These are phyloP conservation scores for Sordariomycetes sp. DNA, from an alignment of 2,329 filamentous ascomycete genomes.

Conservation along the genomic window DNA sequence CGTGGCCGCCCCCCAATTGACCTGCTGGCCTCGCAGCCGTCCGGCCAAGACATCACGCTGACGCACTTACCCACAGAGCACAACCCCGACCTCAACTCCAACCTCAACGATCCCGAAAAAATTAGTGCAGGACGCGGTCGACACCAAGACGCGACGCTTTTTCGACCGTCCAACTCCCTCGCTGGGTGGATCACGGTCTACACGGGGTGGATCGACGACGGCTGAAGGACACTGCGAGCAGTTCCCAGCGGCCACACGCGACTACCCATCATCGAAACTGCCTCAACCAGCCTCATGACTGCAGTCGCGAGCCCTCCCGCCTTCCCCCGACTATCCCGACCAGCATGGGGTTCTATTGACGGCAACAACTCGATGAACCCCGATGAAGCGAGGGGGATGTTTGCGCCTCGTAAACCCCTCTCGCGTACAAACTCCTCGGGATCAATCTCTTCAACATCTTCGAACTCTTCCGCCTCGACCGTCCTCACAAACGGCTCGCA, in stretches of 20 bases:
- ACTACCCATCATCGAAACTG: not conserved
- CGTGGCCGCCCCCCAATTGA: slow-evolving; percentile 1
- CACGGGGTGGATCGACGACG: no score
- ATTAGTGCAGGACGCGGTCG: no score
- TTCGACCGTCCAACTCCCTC: no score
- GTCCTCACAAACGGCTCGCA: slow-evolving; percentile 52
- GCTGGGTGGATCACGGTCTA: no score
- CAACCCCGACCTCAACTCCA: not conserved
- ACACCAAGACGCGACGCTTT: no score
- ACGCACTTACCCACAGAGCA: not conserved
- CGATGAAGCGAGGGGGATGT: slow-evolving; percentile 81
- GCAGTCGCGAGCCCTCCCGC: slow-evolving; percentile 57
- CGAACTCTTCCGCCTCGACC: slow-evolving; percentile 52
- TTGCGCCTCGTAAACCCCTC: slow-evolving; percentile 78
- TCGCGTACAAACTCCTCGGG: slow-evolving; percentile 88
- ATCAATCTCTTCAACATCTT: slow-evolving; percentile 52
- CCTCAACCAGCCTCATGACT: slow-evolving; percentile 40
- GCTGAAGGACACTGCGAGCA: no score
- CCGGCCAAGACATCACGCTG: not conserved
- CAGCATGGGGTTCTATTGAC: slow-evolving; percentile 55
- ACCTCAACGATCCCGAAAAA: not conserved
- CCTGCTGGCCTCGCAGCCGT: not conserved
- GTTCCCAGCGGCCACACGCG: slow-evolving; percentile 1
- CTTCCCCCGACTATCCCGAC: slow-evolving; percentile 54
- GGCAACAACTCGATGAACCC: slow-evolving; percentile 61